phyloP scores from a whole-genome alignment of 257 asterid species.

The Solanum piurae region DNA sequence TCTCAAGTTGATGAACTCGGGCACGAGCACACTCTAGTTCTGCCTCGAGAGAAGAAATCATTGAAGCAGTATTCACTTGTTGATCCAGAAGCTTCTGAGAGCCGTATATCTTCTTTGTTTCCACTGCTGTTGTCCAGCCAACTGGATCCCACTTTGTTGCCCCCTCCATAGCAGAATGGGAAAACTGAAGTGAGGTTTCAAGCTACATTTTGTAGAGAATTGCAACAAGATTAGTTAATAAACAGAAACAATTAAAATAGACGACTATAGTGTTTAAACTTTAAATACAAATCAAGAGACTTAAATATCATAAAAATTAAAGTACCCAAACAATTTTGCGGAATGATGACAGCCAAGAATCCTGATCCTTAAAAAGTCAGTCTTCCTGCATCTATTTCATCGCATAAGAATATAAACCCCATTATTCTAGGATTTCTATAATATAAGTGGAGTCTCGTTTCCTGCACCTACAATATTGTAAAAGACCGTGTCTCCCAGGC shows the following conservation, averaged over 20 bases:
- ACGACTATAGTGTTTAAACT: background rate
- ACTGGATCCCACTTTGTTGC: conserved; percentile 63
- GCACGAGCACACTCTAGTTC: conserved; percentile 51
- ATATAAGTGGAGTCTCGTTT: background rate
- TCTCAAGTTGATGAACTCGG: conserved; percentile 43
- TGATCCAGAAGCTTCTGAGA: conserved; percentile 19
- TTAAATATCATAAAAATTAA: background rate
- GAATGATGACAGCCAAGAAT: background rate
- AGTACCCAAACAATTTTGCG: background rate
- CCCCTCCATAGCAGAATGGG: conserved; percentile 53
- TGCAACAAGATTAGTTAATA: background rate
- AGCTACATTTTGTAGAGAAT: conserved; percentile 16
- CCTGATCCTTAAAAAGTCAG: background rate
- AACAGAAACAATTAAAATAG: background rate
- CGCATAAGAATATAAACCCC: background rate
- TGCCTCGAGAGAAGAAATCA: conserved; percentile 37
- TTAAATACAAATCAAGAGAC: background rate
- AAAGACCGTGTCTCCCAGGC: background rate
- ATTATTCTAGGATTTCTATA: background rate
- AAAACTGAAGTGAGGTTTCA: conserved; percentile 23
- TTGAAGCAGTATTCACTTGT: conserved; percentile 19
- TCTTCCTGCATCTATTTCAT: background rate
- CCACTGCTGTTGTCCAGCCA: conserved; percentile 22
- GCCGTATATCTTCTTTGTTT: conserved; percentile 16
- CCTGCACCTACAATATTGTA: background rate